Conservation (phyloP, 371 early-diverging fungal species). For the Dichotomocladium elegans region DNA sequence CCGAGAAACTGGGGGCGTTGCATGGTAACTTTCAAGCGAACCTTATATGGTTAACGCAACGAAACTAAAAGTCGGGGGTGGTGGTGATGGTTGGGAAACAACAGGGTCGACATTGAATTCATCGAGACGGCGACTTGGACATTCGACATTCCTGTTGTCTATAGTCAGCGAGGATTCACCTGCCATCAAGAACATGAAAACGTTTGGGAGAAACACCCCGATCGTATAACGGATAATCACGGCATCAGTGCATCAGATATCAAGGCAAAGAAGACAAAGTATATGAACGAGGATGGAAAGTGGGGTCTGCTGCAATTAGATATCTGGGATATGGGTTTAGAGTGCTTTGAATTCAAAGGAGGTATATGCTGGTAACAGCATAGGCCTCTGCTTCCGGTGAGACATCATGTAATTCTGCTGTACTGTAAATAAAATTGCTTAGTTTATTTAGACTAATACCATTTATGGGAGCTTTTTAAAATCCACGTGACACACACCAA, state of each 20-base stretch:
- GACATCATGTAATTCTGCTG: not conserved
- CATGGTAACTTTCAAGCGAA: conserved; percentile 34
- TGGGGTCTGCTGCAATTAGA: conserved; percentile 37
- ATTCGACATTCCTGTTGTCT: conserved; percentile 29
- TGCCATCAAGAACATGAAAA: conserved; percentile 45
- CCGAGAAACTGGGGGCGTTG: conserved; percentile 39
- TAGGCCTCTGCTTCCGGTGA: not conserved
- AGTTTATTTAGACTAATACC: too few species aligned
- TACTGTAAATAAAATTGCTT: not conserved
- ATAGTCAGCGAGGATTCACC: conserved; percentile 26
- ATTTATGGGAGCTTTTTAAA: too few species aligned
- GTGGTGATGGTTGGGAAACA: not conserved
- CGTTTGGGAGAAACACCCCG: conserved; percentile 32
- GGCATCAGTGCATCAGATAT: conserved; percentile 24
- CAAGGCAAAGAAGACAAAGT: conserved; percentile 15
- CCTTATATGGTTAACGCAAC: not conserved
- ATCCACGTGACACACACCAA: too few species aligned
- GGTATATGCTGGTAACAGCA: conserved; percentile 25
- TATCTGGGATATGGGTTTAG: conserved; percentile 37
- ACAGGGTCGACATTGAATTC: conserved; percentile 42
- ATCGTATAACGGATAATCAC: conserved; percentile 22
- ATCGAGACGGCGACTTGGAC: conserved; percentile 36
- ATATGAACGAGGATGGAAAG: conserved; percentile 28
- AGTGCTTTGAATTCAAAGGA: conserved; percentile 34
- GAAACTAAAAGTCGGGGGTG: not conserved